Conservation (phyloP, 2,329 filamentous ascomycete species). For the Colletotrichum destructivum region DNA sequence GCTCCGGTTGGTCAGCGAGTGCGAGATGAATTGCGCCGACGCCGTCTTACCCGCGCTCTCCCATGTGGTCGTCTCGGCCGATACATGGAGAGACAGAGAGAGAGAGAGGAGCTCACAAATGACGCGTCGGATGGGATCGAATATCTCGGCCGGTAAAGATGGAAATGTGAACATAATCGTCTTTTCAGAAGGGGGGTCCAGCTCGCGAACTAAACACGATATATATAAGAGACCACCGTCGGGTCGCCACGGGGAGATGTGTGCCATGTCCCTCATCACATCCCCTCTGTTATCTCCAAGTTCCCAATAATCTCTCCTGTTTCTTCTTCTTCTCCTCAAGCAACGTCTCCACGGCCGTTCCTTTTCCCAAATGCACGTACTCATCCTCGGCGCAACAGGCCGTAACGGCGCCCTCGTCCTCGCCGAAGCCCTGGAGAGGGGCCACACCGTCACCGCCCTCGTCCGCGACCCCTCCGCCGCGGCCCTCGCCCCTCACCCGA, state of each 20-base stretch:
- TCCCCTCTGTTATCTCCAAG: too few species aligned
- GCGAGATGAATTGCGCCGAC: not conserved
- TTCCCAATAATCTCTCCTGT: not conserved
- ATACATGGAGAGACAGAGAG: not conserved
- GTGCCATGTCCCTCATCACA: not conserved
- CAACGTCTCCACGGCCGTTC: not conserved
- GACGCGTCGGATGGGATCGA: not conserved
- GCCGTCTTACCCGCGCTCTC: not conserved
- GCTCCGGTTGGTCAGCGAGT: not conserved
- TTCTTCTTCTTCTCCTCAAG: not conserved
- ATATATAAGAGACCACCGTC: not conserved
- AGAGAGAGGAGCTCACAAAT: too few species aligned
- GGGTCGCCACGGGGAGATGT: not conserved
- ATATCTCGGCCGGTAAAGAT: not conserved
- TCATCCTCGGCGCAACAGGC: slow-evolving; percentile 64
- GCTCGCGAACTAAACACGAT: not conserved
- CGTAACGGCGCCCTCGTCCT: slow-evolving; percentile 62
- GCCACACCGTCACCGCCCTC: slow-evolving; percentile 62
- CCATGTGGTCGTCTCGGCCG: not conserved
- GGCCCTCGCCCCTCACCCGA: slow-evolving; percentile 38
- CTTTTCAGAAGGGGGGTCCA: not conserved
- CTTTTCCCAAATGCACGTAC: slow-evolving; percentile 57
- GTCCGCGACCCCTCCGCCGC: slow-evolving; percentile 55
- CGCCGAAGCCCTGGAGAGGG: slow-evolving; percentile 54
- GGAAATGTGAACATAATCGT: not conserved